Percentiles rank a stretch among this genome's conserved stretches.
Conservation (phyloP, 1,284 basidiomycete species). For the Ustilago vetiveriae region DNA sequence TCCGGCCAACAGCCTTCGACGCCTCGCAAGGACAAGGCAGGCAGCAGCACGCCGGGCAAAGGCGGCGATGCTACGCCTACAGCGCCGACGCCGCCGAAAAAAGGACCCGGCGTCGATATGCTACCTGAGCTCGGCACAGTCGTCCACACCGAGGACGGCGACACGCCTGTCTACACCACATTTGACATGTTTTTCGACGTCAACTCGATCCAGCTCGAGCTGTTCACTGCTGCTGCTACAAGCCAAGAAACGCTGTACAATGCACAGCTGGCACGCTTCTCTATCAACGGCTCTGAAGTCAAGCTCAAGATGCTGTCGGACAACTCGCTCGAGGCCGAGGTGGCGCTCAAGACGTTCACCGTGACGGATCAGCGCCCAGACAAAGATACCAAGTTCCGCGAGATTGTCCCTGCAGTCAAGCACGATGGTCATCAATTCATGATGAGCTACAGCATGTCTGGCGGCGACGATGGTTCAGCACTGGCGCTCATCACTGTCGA, state of each 20-base stretch:
- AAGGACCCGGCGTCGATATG: conserved; percentile 67
- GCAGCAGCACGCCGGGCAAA: too few species aligned
- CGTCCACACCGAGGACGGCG: conserved; percentile 53
- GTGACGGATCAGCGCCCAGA: conserved; percentile 88
- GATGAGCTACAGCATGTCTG: conserved; percentile 83
- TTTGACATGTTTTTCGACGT: conserved; percentile 83
- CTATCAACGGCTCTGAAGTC: conserved; percentile 81
- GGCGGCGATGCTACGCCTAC: conserved; percentile 9
- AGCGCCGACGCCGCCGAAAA: conserved; percentile 17
- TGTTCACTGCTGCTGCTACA: conserved; percentile 81
- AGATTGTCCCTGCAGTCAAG: conserved; percentile 90
- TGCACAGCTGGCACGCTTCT: conserved; percentile 85
- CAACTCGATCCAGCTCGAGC: conserved; percentile 82
- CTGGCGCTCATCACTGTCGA: conserved; percentile 88
- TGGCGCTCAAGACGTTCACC: conserved; percentile 87
- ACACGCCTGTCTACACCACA: conserved; percentile 68
- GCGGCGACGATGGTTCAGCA: conserved; percentile 72
- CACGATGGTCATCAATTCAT: conserved; percentile 94
- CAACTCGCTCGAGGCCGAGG: conserved; percentile 84
- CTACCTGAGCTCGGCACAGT: conserved; percentile 70
- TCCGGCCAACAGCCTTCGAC: conserved; percentile 8
- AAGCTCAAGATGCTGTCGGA: conserved; percentile 86
- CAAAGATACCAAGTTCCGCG: conserved; percentile 81
- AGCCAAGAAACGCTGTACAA: conserved; percentile 75
- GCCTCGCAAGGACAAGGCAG: conserved; percentile 13